A percentile compares a stretch with the other conserved stretches of the same genome.
Conservation (phyloP, 1,284 basidiomycete genomes). For the Melampsora abietis-canadensis region DNA sequence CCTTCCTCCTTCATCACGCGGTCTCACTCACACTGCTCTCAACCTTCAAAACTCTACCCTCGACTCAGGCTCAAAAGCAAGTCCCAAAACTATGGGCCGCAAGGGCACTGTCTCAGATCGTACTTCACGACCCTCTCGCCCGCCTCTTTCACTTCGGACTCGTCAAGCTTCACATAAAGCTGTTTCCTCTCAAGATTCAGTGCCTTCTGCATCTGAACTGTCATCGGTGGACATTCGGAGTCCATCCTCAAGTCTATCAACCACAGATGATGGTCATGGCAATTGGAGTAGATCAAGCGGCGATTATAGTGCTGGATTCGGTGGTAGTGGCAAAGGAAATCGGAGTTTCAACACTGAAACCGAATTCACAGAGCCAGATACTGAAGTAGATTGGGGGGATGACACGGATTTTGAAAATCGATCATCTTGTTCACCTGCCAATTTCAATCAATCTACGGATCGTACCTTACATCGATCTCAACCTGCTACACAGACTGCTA, state of each 20-base stretch:
- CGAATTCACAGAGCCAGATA: constrained; percentile 35
- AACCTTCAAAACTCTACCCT: constrained; percentile 1
- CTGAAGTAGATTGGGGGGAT: constrained; percentile 29
- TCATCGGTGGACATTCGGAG: constrained; percentile 19
- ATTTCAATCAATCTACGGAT: neutral
- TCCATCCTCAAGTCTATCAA: constrained; percentile 28
- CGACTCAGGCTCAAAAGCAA: neutral
- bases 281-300: constrained; percentile 30
- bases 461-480: neutral
- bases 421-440: neutral
- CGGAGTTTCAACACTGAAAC: constrained; percentile 34
- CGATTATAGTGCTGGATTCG: constrained; percentile 11
- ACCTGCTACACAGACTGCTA: neutral
- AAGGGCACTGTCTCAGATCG: neutral
- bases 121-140: neutral
- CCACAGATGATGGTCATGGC: constrained; percentile 28
- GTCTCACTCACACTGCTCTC: neutral
- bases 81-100: neutral
- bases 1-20: constrained; percentile 8
- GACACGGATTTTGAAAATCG: constrained; percentile 27
- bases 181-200: constrained; percentile 35
- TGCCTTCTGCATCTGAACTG: constrained; percentile 35
- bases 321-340: constrained; percentile 12
- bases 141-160: neutral
- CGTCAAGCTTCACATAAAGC: constrained; percentile 1